These are phyloP conservation scores for Colletotrichum sp. DNA, from an alignment of 2,329 filamentous ascomycete genomes.

Conservation along the genomic window DNA sequence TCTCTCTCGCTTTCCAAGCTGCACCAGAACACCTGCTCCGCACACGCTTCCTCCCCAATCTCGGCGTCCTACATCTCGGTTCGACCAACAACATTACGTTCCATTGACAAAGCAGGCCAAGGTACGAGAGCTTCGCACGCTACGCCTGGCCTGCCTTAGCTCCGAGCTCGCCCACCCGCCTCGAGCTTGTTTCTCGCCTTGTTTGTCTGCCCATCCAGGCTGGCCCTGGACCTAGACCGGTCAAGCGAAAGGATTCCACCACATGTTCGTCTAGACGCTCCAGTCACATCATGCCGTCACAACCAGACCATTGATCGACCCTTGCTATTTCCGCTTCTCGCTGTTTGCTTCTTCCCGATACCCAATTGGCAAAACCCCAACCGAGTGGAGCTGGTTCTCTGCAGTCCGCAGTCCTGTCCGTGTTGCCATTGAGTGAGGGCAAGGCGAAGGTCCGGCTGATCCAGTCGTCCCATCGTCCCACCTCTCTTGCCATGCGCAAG, in stretches of 20 bases:
- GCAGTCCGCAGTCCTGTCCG: background rate
- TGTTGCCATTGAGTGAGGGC: background rate
- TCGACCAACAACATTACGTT: background rate
- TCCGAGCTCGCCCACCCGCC: background rate
- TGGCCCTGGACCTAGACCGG: background rate
- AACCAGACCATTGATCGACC: background rate
- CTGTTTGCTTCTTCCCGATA: background rate
- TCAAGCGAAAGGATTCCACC: conserved; percentile 14
- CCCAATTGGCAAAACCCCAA: background rate
- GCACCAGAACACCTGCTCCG: background rate
- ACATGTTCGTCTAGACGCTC: conserved; percentile 22
- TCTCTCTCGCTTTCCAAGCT: background rate
- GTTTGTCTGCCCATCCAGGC: background rate
- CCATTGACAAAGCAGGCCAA: background rate
- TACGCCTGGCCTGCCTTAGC: background rate
- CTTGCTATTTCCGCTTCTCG: background rate
- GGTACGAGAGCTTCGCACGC: background rate
- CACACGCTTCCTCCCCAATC: background rate
- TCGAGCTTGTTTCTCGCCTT: background rate
- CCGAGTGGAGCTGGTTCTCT: conserved; percentile 11
- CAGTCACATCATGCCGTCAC: conserved; percentile 19
- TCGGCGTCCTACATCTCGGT: background rate
- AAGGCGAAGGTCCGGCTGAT: conserved; percentile 6
- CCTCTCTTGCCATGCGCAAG: conserved; percentile 3
- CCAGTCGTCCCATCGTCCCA: conserved; percentile 15